Evolutionary conservation across 768 basidiomycete species (phyloP), one percentile per base, ranked within the genome.

Genomic region (Punctularia strigosozonata): DNA sequence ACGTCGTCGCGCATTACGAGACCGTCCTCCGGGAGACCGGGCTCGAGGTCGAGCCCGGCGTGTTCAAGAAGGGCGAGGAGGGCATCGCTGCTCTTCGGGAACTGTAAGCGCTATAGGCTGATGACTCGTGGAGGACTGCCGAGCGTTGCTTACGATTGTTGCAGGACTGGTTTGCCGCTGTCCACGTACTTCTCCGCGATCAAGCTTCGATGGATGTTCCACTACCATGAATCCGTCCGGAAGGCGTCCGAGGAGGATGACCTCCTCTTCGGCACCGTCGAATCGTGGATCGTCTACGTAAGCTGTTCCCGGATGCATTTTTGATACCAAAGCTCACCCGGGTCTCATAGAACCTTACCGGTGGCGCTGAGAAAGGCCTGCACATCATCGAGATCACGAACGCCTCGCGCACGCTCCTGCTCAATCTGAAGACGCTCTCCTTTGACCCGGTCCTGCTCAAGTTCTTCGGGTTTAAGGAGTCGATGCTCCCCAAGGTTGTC

Each of bases 141-240:
- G n/a, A n/a, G 14, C 26, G 2, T 14, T 15, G 13, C 17, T 41
- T 41, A 22, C 38, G 25, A 20, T 53, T 51, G 23, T 36, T 36
- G 21, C 46, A 94, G 87, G 43, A 92, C 90, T 35, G 92, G 92
- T 24, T 73, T 95, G 26, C 86, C 84, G n/a, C 68, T 97, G 6
- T 95, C 92, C 13, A 98, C 94, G 0, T 99, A 99, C 63, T 99
- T 99, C 63, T 95, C 92, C 18, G 94, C 83, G 14, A 81, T 95
- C 57, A 98, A 97, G 62, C 68, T 95, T 45, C 76, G 85, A 32
- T 99, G 94, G 94, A 89, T 99, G 84, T 76, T 94, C 44, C 85
- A 94, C 56, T 77, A 97, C 54, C 61, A 81, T 52, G 67, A 71
- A 3, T 74, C 77, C 22, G 89, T 98, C 39, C 59, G 68, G 24